These are phyloP conservation scores for Metschnikowia peoriensis DNA, from an alignment of 805 yeast genomes.

Conservation along the genomic window DNA sequence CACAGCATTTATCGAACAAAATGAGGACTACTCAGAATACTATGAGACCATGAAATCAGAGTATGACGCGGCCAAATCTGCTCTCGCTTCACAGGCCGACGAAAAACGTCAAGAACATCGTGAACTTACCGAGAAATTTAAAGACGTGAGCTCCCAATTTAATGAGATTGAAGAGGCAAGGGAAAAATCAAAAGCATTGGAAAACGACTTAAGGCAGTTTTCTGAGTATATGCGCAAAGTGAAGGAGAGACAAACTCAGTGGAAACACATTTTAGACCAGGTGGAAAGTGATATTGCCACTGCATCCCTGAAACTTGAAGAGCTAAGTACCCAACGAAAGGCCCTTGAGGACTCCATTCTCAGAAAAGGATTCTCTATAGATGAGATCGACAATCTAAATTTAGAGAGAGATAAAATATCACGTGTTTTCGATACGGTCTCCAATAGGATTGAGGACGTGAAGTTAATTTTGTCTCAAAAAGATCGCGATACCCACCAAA, in stretches of 20 bases:
- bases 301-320: conserved; percentile 41
- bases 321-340: conserved; percentile 40
- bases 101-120: conserved; percentile 41
- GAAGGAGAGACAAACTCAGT: conserved; percentile 60
- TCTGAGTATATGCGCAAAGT: conserved; percentile 68
- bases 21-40: conserved; percentile 58
- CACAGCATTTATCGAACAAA: conserved; percentile 59
- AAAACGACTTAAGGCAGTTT: conserved; percentile 68
- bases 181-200: conserved; percentile 56
- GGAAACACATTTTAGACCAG: conserved; percentile 60
- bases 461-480: conserved; percentile 47
- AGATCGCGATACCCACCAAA: conserved; percentile 48
- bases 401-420: conserved; percentile 59
- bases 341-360: conserved; percentile 42
- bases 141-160: conserved; percentile 43
- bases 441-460: conserved; percentile 45
- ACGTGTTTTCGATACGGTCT: conserved; percentile 47
- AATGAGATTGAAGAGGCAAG: conserved; percentile 50
- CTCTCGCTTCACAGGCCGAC: conserved; percentile 47
- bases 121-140: conserved; percentile 37
- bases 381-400: conserved; percentile 61
- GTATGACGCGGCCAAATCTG: conserved; percentile 49
- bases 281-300: conserved; percentile 52
- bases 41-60: conserved; percentile 55
- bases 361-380: conserved; percentile 58